Conservation (phyloP, 441 rosid genomes). For the Croton laevigatus region DNA sequence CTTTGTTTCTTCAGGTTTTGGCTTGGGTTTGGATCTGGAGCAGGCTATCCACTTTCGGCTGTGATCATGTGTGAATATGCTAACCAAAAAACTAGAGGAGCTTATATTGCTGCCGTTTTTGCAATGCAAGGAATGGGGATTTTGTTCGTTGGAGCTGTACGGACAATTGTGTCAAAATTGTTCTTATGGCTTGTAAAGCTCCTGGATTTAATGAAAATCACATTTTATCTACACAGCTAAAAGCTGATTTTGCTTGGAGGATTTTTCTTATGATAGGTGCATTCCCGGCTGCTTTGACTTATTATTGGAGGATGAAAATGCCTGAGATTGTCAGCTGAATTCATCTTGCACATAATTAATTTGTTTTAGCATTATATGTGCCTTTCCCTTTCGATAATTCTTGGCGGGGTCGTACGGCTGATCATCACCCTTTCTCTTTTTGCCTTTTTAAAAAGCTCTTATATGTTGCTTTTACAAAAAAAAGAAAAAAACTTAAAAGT, state of each 20-base stretch:
- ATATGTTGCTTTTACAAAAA: too few relatives aligned
- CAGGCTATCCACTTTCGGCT: slow-evolving; percentile 61
- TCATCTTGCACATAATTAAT: too few relatives aligned
- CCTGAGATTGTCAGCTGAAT: slow-evolving; percentile 62
- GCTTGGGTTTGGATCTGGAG: slow-evolving; percentile 61
- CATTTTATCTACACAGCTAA: slow-evolving; percentile 39
- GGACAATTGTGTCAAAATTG: slow-evolving; percentile 38
- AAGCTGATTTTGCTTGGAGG: slow-evolving; percentile 49
- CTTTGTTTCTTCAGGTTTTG: slow-evolving; percentile 61
- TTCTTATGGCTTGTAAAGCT: slow-evolving; percentile 35
- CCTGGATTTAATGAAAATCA: slow-evolving; percentile 17
- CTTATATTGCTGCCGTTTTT: slow-evolving; percentile 55
- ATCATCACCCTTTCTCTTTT: too few relatives aligned
- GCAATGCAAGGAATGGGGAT: slow-evolving; percentile 66
- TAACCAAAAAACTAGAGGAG: slow-evolving; percentile 55
- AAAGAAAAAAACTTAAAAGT: too few relatives aligned
- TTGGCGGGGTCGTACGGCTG: too few relatives aligned
- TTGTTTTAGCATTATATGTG: too few relatives aligned
- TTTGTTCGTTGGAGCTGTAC: slow-evolving; percentile 41
- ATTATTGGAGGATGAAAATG: slow-evolving; percentile 64
- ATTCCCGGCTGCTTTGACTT: slow-evolving; percentile 48
- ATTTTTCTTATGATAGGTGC: slow-evolving; percentile 56
- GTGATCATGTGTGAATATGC: slow-evolving; percentile 60
- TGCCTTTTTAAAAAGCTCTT: too few relatives aligned
- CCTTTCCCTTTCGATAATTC: too few relatives aligned